These are phyloP conservation scores for Metschnikowia continentalis DNA, from an alignment of 805 yeast genomes.

Conservation along the genomic window DNA sequence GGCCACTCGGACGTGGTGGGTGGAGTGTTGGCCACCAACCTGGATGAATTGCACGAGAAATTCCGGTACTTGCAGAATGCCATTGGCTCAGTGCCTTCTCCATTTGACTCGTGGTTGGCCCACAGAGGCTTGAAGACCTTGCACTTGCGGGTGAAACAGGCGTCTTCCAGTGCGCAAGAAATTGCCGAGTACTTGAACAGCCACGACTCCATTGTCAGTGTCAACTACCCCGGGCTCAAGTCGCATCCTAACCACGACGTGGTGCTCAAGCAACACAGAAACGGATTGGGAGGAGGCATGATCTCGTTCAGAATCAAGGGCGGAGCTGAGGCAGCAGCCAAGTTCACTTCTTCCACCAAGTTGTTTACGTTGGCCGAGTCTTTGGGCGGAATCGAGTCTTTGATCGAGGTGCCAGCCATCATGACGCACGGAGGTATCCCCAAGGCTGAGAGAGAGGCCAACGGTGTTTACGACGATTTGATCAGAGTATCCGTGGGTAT, in stretches of 20 bases:
- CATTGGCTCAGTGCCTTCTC: slow-evolving; percentile 83
- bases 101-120: slow-evolving; percentile 89
- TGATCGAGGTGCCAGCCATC: slow-evolving; percentile 82
- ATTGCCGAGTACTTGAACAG: slow-evolving; percentile 61
- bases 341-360: slow-evolving; percentile 69
- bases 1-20: slow-evolving; percentile 91
- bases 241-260: slow-evolving; percentile 59
- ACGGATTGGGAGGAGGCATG: slow-evolving; percentile 89
- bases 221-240: slow-evolving; percentile 80
- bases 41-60: slow-evolving; percentile 53
- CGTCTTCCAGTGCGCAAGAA: slow-evolving; percentile 59
- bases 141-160: slow-evolving; percentile 72
- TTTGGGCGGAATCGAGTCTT: slow-evolving; percentile 83
- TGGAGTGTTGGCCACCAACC: slow-evolving; percentile 75
- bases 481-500: slow-evolving; percentile 83
- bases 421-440: slow-evolving; percentile 95
- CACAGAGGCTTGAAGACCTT: slow-evolving; percentile 88
- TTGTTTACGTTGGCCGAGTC: slow-evolving; percentile 85
- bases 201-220: slow-evolving; percentile 54
- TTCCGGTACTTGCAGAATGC: slow-evolving; percentile 82
- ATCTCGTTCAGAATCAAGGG: slow-evolving; percentile 83
- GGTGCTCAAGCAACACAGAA: slow-evolving; percentile 72
- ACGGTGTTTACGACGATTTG: slow-evolving; percentile 79
- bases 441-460: slow-evolving; percentile 66
- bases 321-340: slow-evolving; percentile 71